Evolutionary conservation across 768 basidiomycete species (phyloP).

Genomic region (Hygrophorus russula): DNA sequence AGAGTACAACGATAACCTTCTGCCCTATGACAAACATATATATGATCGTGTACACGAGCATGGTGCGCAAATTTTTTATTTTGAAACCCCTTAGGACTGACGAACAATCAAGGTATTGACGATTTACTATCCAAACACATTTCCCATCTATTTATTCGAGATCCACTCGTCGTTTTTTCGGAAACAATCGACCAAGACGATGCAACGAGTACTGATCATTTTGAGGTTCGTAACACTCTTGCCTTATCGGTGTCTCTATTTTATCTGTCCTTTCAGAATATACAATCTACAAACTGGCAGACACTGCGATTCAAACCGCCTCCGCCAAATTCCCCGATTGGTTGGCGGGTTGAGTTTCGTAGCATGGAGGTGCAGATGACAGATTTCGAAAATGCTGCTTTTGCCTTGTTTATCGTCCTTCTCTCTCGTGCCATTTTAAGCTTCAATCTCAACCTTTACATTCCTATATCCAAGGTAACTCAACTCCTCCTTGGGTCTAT

Average conservation of each 20-base stretch:
- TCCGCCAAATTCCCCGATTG: slow-evolving; percentile 83
- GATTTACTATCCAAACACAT: slow-evolving; percentile 82
- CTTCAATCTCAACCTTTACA: slow-evolving; percentile 88
- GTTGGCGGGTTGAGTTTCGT: slow-evolving; percentile 97
- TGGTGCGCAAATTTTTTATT: slow-evolving; percentile 32
- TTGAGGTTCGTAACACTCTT: slow-evolving; percentile 51
- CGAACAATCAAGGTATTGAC: slow-evolving; percentile 56
- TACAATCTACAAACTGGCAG: slow-evolving; percentile 99
- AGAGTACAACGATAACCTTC: slow-evolving; percentile 84
- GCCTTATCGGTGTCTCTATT: neutral
- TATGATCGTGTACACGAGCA: slow-evolving; percentile 63
- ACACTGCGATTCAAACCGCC: slow-evolving; percentile 98
- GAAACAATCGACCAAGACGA: slow-evolving; percentile 94
- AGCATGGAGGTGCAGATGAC: slow-evolving; percentile 99
- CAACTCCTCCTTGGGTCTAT: neutral
- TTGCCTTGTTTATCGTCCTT: slow-evolving; percentile 88
- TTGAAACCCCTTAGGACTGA: neutral
- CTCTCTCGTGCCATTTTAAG: slow-evolving; percentile 87
- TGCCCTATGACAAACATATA: slow-evolving; percentile 70
- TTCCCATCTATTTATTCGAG: slow-evolving; percentile 93
- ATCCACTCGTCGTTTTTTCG: slow-evolving; percentile 90
- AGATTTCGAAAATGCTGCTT: slow-evolving; percentile 98
- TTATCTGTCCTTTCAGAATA: slow-evolving; percentile 45
- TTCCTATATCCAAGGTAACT: slow-evolving; percentile 89
- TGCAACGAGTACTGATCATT: slow-evolving; percentile 79